These are phyloP conservation scores for Metschnikowia peoriensis DNA, from an alignment of 805 yeast species.

Conservation along the genomic window DNA sequence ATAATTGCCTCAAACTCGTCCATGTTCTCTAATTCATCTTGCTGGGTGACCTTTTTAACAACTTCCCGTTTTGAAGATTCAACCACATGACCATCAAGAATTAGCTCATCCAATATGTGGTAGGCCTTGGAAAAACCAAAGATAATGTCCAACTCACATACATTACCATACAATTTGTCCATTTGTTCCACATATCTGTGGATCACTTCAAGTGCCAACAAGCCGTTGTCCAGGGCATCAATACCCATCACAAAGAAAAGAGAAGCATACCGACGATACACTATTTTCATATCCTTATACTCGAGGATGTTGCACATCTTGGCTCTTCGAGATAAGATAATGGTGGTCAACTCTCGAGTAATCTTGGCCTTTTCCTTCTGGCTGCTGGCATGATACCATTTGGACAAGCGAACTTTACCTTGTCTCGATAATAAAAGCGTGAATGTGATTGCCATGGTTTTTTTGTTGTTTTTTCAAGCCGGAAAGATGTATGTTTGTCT, in stretches of 20 bases:
- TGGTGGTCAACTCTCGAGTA: constrained; percentile 80
- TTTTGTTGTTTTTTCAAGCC: neutral
- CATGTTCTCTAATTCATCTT: constrained; percentile 81
- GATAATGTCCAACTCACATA: constrained; percentile 93
- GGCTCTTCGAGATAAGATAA: constrained; percentile 79
- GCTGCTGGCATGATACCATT: constrained; percentile 87
- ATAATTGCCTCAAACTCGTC: constrained; percentile 54
- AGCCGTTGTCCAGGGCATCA: constrained; percentile 80
- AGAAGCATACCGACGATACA: constrained; percentile 91
- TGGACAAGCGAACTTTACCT: constrained; percentile 89
- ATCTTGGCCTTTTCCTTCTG: constrained; percentile 84
- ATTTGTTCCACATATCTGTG: constrained; percentile 95
- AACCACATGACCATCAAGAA: constrained; percentile 83
- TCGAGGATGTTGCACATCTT: constrained; percentile 96
- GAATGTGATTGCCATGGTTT: constrained; percentile 67
- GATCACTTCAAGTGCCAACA: constrained; percentile 78
- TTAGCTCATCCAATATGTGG: constrained; percentile 83
- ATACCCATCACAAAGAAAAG: constrained; percentile 87
- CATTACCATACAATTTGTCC: constrained; percentile 95
- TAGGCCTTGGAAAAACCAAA: constrained; percentile 95
- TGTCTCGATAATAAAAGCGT: constrained; percentile 84
- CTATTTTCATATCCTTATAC: constrained; percentile 78
- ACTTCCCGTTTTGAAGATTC: constrained; percentile 83
- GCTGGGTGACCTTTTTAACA: constrained; percentile 70
- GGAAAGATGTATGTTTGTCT: neutral